Evolutionary conservation across 768 basidiomycete species (phyloP).

Genomic region (Lactarius sanguifluus): DNA sequence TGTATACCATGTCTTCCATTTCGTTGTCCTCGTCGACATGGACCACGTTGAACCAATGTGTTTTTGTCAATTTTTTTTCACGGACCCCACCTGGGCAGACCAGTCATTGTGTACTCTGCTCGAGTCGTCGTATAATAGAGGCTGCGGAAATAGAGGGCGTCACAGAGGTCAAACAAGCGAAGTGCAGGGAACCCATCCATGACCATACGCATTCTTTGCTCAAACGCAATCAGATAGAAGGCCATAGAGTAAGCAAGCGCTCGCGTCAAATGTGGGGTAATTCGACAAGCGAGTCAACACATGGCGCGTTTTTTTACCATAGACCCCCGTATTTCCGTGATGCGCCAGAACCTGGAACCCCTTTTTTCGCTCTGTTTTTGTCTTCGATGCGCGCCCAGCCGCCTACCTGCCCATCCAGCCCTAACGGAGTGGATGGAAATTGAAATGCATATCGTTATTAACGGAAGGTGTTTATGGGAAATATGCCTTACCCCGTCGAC

Average conservation of each 20-base stretch:
- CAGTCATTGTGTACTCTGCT: not conserved
- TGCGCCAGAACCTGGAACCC: constrained; percentile 14
- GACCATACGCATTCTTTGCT: constrained; percentile 3
- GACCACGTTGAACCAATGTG: constrained; percentile 4
- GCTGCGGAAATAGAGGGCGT: not conserved
- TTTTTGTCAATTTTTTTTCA: constrained; percentile 2
- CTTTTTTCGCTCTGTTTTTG: not conserved
- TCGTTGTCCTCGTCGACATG: not conserved
- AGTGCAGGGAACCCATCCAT: not conserved
- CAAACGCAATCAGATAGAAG: constrained; percentile 16
- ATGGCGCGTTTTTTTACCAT: constrained; percentile 11
- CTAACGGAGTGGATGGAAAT: constrained; percentile 22
- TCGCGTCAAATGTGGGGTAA: constrained; percentile 10
- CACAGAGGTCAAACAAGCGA: not conserved
- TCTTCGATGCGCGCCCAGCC: constrained; percentile 10
- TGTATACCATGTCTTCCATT: constrained; percentile 15
- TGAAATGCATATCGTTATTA: constrained; percentile 15
- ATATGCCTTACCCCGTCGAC: constrained; percentile 63
- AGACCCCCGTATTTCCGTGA: constrained; percentile 19
- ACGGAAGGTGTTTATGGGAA: constrained; percentile 9
- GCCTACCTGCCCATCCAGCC: constrained; percentile 35
- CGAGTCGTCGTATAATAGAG: not conserved
- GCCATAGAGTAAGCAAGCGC: constrained; percentile 12
- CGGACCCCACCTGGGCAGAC: not conserved
- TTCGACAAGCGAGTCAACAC: constrained; percentile 23